Evolutionary conservation across 148 eudicot genomes (phyloP), one percentile per base, ranked within the genome.

Genomic region (Silene latifolia): DNA sequence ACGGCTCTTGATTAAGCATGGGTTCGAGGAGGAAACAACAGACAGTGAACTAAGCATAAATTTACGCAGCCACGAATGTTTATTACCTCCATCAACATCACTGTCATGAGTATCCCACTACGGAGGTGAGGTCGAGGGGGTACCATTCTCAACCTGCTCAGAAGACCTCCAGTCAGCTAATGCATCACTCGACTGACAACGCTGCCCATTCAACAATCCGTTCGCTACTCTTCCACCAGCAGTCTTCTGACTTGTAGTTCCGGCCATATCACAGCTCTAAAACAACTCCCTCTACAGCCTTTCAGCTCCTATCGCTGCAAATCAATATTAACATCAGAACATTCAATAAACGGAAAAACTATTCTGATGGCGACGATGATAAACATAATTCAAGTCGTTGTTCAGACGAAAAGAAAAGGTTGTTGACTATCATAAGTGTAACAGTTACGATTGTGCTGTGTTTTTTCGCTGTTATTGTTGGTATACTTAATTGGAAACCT

Each of bases 141-240:
- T n/a, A n/a, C n/a, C n/a, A n/a, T n/a, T n/a, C n/a, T n/a, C n/a
- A n/a, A n/a, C n/a, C n/a, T n/a, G n/a, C n/a, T n/a, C n/a, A n/a
- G n/a, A n/a, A n/a, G n/a, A n/a, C n/a, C n/a, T n/a, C n/a, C n/a
- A 95, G 47, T 95, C 97, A 0, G 86, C 83, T 80, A 89, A 73
- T 51, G 89, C 93, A 78, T 95, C 96, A 71, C 89, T 83, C 32
- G 91, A 84, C 72, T 89, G 86, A 72, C 86, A 80, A 18, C 72
- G 84, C 78, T 88, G 90, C 73, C 83, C 88, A 69, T 81, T 83
- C 18, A 86, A 91, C 59, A 79, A 71, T 51, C 82, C 93, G 54
- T 87, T 91, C 62, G 70, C 74, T 47, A 87, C 82, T 73, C 88
- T 85, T 63, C 93, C 93, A 25, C 74, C 86, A 63, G 86, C 83